A percentile compares a stretch with the other conserved stretches of the same genome.
Conservation (phyloP, 208 protist genomes). For the Leishmania lainsoni region DNA sequence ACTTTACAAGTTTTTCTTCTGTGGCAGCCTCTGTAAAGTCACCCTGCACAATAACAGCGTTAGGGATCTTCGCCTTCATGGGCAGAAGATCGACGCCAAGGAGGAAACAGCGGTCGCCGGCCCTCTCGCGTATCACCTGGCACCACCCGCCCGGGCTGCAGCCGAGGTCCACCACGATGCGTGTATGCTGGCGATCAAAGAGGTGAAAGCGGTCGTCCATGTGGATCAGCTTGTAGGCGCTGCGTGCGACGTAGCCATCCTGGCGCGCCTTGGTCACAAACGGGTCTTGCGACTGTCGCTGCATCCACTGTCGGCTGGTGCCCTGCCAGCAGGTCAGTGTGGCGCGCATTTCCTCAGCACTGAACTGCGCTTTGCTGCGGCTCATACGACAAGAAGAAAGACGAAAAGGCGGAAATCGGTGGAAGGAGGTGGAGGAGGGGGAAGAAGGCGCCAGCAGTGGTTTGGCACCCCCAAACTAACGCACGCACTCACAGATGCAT, state of each 20-base stretch:
- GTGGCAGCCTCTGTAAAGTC: constrained; percentile 63
- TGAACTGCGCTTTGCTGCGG: background rate
- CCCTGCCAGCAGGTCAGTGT: constrained; percentile 7
- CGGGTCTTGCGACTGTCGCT: constrained; percentile 60
- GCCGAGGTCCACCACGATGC: constrained; percentile 75
- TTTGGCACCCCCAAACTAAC: background rate
- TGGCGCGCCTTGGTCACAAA: constrained; percentile 69
- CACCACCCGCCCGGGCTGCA: constrained; percentile 89
- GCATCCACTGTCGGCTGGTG: constrained; percentile 56
- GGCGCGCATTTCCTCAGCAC: constrained; percentile 5
- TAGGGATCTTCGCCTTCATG: constrained; percentile 50
- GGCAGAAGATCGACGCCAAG: constrained; percentile 73
- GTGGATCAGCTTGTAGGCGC: constrained; percentile 76
- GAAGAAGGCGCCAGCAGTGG: background rate
- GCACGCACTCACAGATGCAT: background rate
- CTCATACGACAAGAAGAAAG: background rate
- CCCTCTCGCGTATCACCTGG: constrained; percentile 77
- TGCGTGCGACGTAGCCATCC: constrained; percentile 78
- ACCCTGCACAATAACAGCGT: constrained; percentile 70
- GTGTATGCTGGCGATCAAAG: constrained; percentile 45
- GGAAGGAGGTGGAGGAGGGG: background rate
- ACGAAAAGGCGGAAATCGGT: background rate
- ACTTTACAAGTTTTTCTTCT: constrained; percentile 43
- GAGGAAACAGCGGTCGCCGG: constrained; percentile 63
- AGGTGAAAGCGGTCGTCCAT: constrained; percentile 75